Conservation (phyloP, 2,329 filamentous ascomycete species). For the Dactylellina sp. region DNA sequence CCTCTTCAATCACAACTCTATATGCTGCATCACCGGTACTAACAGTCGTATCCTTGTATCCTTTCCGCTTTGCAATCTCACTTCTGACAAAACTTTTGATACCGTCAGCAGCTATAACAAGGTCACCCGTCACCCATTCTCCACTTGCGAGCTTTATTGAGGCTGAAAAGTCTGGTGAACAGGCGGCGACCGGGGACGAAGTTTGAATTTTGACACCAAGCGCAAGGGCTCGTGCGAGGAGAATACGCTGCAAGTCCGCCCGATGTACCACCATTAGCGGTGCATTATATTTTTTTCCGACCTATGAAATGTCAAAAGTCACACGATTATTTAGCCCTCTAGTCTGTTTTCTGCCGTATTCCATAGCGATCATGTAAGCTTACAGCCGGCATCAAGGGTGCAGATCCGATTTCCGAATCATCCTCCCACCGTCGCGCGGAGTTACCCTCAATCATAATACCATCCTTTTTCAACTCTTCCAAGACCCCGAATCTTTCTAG, state of each 20-base stretch:
- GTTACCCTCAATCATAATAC: constrained; percentile 33
- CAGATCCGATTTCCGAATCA: constrained; percentile 42
- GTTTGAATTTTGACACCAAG: constrained; percentile 63
- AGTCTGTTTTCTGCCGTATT: constrained; percentile 60
- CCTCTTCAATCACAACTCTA: constrained; percentile 67
- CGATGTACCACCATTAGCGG: constrained; percentile 68
- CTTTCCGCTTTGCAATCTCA: constrained; percentile 64
- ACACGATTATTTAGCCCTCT: constrained; percentile 16
- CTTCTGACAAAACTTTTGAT: constrained; percentile 66
- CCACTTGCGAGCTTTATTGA: constrained; percentile 58
- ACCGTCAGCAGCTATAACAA: constrained; percentile 68
- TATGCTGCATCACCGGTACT: constrained; percentile 71
- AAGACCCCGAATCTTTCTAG: constrained; percentile 69
- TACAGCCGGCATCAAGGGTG: constrained; percentile 58
- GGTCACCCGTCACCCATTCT: constrained; percentile 63
- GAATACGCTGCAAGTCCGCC: constrained; percentile 66
- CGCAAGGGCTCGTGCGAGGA: constrained; percentile 64
- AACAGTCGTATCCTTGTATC: constrained; percentile 65
- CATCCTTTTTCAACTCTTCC: constrained; percentile 62
- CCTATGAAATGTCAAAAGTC: constrained; percentile 49
- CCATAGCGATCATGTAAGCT: constrained; percentile 61
- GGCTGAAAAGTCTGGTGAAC: constrained; percentile 34
- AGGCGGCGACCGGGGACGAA: constrained; percentile 52
- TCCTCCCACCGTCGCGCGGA: constrained; percentile 47
- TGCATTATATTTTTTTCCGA: constrained; percentile 60